Evolutionary conservation across 495 filamentous ascomycete species (phyloP).

Genomic region (Aspergillus mulundensis): DNA sequence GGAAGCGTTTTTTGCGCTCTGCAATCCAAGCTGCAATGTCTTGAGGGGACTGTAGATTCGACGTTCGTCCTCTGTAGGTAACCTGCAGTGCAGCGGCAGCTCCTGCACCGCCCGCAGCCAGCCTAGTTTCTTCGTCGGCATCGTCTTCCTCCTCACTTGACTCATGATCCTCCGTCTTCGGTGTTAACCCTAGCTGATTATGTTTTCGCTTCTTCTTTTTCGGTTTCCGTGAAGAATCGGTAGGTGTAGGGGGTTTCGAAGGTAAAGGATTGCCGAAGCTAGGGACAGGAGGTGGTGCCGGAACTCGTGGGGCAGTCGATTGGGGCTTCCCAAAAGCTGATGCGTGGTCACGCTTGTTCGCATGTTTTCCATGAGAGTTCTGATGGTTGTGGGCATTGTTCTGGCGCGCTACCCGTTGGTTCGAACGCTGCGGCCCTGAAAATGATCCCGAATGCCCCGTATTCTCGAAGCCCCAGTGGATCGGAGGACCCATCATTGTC

Average conservation of each 20-base stretch:
- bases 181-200: slow-evolving; percentile 77
- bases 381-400: slow-evolving; percentile 45
- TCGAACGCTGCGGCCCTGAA: slow-evolving; percentile 18
- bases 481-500: slow-evolving; percentile 54
- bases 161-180: slow-evolving; percentile 66
- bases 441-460: slow-evolving; percentile 23
- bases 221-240: slow-evolving; percentile 34
- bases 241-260: slow-evolving; percentile 56
- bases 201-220: slow-evolving; percentile 77
- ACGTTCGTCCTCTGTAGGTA: slow-evolving; percentile 38
- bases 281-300: slow-evolving; percentile 55
- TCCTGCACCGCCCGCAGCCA: slow-evolving; percentile 30
- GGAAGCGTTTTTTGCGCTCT: slow-evolving; percentile 73
- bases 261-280: slow-evolving; percentile 58
- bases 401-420: slow-evolving; percentile 36
- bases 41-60: slow-evolving; percentile 49
- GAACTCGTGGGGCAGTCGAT: slow-evolving; percentile 34
- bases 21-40: slow-evolving; percentile 78
- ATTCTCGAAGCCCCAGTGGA: slow-evolving; percentile 55
- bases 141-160: slow-evolving; percentile 70
- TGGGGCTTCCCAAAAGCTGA: slow-evolving; percentile 43
- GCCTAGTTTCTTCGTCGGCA: slow-evolving; percentile 60
- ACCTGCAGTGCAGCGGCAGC: slow-evolving; percentile 38
- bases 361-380: slow-evolving; percentile 25
- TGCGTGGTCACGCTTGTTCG: slow-evolving; percentile 38